phyloP scores from a whole-genome alignment of 495 filamentous ascomycete genomes.

The Lophium mytilinum region DNA sequence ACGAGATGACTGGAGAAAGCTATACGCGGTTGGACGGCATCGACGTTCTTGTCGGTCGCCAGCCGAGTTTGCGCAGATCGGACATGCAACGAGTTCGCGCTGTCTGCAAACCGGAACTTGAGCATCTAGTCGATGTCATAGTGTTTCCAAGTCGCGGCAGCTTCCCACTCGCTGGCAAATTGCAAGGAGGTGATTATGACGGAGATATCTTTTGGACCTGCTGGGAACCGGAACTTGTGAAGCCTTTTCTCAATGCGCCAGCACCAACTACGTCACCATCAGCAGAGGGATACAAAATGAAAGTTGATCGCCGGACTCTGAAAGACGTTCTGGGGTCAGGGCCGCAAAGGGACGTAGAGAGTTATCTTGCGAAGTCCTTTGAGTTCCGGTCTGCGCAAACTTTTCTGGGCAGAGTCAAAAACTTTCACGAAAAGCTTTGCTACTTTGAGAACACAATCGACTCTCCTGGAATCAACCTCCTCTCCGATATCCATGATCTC shows the following conservation, averaged over 20 bases:
- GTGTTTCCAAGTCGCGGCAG: conserved; percentile 69
- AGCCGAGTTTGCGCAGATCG: conserved; percentile 69
- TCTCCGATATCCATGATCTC: conserved; percentile 65
- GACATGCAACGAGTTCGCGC: conserved; percentile 69
- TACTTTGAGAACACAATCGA: conserved; percentile 55
- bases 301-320: conserved; percentile 48
- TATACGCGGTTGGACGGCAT: conserved; percentile 55
- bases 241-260: conserved; percentile 63
- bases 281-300: conserved; percentile 50
- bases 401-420: conserved; percentile 66
- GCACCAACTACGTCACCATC: conserved; percentile 41
- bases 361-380: conserved; percentile 50
- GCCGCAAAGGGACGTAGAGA: conserved; percentile 10
- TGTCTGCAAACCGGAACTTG: conserved; percentile 58
- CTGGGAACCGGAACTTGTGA: conserved; percentile 72
- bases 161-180: conserved; percentile 63
- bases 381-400: conserved; percentile 57
- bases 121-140: conserved; percentile 75
- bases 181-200: conserved; percentile 93
- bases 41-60: conserved; percentile 80
- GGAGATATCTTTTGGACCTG: conserved; percentile 79
- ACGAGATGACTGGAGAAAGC: conserved; percentile 44
- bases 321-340: conserved; percentile 32
- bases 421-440: conserved; percentile 60
- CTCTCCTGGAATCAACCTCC: conserved; percentile 44